These are phyloP conservation scores for Stereocaulon alpinum DNA, from an alignment of 495 filamentous ascomycete species.

Conservation along the genomic window DNA sequence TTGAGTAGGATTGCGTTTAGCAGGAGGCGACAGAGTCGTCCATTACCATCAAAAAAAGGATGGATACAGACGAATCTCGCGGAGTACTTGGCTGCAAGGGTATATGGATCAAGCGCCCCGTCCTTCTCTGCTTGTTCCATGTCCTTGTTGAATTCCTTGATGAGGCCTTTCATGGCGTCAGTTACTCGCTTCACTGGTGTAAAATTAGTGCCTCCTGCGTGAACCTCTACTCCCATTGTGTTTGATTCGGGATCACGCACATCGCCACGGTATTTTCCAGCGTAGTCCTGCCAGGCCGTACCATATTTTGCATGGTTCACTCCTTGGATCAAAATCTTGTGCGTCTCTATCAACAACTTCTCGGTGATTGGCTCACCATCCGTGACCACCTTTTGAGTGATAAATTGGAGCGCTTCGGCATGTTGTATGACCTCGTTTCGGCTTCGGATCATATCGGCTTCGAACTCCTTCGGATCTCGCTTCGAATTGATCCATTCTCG, in stretches of 20 bases:
- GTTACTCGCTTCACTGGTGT: constrained; percentile 17
- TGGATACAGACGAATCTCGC: constrained; percentile 30
- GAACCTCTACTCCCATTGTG: constrained; percentile 11
- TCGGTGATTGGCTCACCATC: constrained; percentile 22
- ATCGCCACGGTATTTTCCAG: constrained; percentile 22
- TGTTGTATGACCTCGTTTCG: constrained; percentile 30
- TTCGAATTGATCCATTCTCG: constrained; percentile 2
- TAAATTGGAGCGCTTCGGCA: constrained; percentile 24
- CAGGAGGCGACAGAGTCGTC: constrained; percentile 29
- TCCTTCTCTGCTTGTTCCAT: constrained; percentile 8
- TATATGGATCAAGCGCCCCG: constrained; percentile 26
- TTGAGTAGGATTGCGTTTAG: constrained; percentile 28
- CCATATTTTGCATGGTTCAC: background rate
- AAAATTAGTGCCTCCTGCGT: constrained; percentile 23
- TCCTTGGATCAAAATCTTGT: constrained; percentile 26
- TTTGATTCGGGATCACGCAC: background rate
- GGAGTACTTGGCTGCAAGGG: constrained; percentile 26
- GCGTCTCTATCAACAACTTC: constrained; percentile 27
- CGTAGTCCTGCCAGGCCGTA: constrained; percentile 23
- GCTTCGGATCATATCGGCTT: constrained; percentile 19
- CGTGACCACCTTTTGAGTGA: constrained; percentile 22
- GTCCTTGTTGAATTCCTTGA: constrained; percentile 22
- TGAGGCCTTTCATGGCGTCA: constrained; percentile 27
- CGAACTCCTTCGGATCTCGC: background rate
- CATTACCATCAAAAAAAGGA: constrained; percentile 33